These are phyloP conservation scores for Oryza longistaminata DNA, from an alignment of 176 grass and related monocot species.

Conservation along the genomic window DNA sequence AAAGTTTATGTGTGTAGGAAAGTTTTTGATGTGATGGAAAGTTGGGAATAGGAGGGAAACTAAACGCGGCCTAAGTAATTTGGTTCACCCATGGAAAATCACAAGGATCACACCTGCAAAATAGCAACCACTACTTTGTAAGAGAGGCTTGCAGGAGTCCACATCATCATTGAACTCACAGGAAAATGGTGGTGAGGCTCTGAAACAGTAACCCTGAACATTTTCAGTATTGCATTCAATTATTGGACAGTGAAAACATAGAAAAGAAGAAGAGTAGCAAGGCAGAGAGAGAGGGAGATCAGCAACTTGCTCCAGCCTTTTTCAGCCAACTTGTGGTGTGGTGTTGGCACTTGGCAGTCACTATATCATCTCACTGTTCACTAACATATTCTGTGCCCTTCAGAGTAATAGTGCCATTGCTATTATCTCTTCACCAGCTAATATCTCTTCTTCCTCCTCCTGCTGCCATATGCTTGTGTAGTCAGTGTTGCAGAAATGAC, in stretches of 20 bases:
- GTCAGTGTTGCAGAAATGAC: background rate
- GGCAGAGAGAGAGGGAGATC: background rate
- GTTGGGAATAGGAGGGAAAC: too few species aligned
- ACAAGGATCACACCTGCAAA: constrained; percentile 15
- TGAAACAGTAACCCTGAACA: background rate
- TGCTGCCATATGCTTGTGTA: background rate
- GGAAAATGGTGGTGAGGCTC: background rate
- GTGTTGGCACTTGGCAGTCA: background rate
- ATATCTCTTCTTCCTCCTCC: background rate
- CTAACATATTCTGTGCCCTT: background rate
- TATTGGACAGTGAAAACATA: background rate
- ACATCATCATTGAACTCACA: constrained; percentile 8
- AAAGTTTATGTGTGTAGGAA: too few species aligned
- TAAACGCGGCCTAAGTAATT: too few species aligned
- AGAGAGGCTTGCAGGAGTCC: background rate
- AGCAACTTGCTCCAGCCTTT: background rate
- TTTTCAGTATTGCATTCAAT: constrained; percentile 6
- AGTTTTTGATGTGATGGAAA: too few species aligned
- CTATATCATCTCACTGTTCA: background rate
- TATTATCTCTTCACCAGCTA: background rate
- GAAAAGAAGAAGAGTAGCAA: background rate
- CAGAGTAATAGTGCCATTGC: background rate
- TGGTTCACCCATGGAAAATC: background rate
- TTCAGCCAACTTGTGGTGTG: constrained; percentile 7
- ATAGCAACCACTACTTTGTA: background rate